Percentiles rank a stretch among this genome's conserved stretches.
phyloP scores from a whole-genome alignment of 129 eudicot genomes.

The Kitagawia praeruptora region DNA sequence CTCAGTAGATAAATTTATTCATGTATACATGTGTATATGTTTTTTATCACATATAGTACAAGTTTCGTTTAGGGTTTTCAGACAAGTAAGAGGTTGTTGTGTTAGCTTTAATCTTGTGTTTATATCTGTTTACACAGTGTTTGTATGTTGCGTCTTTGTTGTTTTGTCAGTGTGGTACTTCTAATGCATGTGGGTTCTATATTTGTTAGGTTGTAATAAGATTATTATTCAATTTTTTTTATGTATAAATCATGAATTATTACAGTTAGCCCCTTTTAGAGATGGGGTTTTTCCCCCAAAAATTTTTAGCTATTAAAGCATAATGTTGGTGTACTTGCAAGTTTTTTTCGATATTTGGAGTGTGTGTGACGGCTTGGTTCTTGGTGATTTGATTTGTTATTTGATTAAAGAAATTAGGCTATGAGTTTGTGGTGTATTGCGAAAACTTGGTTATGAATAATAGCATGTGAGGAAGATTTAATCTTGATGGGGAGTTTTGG shows the following conservation, averaged over 20 bases:
- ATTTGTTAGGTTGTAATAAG: not conserved
- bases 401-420: not conserved
- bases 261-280: not conserved
- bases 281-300: not conserved
- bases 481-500: not conserved
- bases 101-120: not conserved
- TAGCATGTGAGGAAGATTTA: not conserved
- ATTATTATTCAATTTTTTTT: not conserved
- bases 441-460: not conserved
- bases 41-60: no score
- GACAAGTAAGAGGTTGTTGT: not conserved
- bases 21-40: no score
- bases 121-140: not conserved
- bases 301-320: not conserved
- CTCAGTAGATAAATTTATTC: not conserved
- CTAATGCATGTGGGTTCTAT: not conserved
- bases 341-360: not conserved
- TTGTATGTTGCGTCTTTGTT: not conserved
- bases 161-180: no score
- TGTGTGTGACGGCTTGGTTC: not conserved
- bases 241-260: not conserved
- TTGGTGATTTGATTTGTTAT: no score
- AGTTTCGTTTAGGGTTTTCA: not conserved
- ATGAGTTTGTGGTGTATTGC: not conserved
- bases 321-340: not conserved